Percentiles rank a stretch among this genome's conserved stretches.
phyloP scores from a whole-genome alignment of 768 basidiomycete genomes.

The Lactarius trivialis region DNA sequence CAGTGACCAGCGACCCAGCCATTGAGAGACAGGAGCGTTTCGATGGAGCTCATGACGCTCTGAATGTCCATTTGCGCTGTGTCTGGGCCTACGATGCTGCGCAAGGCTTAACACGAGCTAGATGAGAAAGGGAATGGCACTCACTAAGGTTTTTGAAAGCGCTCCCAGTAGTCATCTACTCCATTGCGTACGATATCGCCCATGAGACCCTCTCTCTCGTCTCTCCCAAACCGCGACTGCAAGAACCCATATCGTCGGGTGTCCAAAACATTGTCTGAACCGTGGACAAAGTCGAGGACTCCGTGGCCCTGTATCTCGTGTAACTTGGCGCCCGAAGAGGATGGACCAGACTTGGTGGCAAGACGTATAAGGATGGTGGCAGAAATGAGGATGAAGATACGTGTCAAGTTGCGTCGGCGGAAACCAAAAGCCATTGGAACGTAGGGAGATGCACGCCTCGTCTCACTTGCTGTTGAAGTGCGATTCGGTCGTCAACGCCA shows the following conservation, averaged over 20 bases:
- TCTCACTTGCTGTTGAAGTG: neutral
- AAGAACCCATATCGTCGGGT: conserved; percentile 83
- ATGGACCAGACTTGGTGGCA: conserved; percentile 31
- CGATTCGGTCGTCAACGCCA: neutral
- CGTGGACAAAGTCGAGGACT: conserved; percentile 58
- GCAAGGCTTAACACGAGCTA: neutral
- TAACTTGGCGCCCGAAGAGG: conserved; percentile 25
- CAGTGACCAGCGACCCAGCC: conserved; percentile 98
- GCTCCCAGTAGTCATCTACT: conserved; percentile 81
- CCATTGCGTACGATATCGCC: conserved; percentile 70
- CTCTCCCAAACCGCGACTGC: conserved; percentile 83
- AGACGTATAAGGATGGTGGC: conserved; percentile 34
- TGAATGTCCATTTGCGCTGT: conserved; percentile 89
- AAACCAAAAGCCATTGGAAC: conserved; percentile 25
- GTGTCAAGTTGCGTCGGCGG: conserved; percentile 46
- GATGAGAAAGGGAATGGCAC: conserved; percentile 25
- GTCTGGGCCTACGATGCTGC: conserved; percentile 71
- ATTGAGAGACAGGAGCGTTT: conserved; percentile 90
- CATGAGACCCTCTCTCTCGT: conserved; percentile 77
- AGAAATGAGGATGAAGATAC: conserved; percentile 34
- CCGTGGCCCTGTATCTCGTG: conserved; percentile 49
- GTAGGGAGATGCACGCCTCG: neutral
- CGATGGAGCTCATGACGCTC: conserved; percentile 81
- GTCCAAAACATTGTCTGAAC: conserved; percentile 75
- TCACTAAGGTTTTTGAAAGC: conserved; percentile 88